Conservation (phyloP, 2,329 filamentous ascomycete genomes). For the Plectosphaerella sp. region DNA sequence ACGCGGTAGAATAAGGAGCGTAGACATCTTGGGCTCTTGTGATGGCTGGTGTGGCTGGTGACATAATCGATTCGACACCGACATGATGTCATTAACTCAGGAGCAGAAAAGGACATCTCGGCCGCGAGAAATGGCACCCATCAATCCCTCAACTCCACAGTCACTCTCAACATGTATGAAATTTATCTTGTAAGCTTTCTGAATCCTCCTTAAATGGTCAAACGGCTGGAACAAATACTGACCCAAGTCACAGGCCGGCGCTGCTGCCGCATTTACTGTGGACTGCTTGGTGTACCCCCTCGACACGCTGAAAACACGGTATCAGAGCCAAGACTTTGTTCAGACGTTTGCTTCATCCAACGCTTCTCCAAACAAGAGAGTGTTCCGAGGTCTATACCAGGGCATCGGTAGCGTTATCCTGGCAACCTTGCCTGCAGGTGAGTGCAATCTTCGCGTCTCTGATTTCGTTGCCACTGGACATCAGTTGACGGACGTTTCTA, state of each 20-base stretch:
- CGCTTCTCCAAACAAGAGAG: conserved; percentile 45
- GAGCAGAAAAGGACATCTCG: too few species aligned
- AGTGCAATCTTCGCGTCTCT: not conserved
- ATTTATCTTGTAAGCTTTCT: conserved; percentile 10
- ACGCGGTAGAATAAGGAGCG: too few species aligned
- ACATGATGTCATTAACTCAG: too few species aligned
- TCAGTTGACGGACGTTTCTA: conserved; percentile 19
- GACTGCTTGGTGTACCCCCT: conserved; percentile 83
- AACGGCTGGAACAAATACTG: not conserved
- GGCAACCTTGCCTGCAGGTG: conserved; percentile 83
- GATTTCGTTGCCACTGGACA: not conserved
- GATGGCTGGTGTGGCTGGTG: too few species aligned
- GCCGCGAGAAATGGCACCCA: not conserved
- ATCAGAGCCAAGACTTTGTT: conserved; percentile 74
- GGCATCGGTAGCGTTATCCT: conserved; percentile 81
- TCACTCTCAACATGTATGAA: conserved; percentile 8
- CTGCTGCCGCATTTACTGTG: conserved; percentile 78
- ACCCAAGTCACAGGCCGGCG: conserved; percentile 61
- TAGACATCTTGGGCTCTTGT: too few species aligned
- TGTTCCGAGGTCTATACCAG: conserved; percentile 77
- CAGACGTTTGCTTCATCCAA: conserved; percentile 58
- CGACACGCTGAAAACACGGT: conserved; percentile 83
- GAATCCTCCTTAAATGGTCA: not conserved
- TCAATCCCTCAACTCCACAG: not conserved
- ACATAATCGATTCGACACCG: too few species aligned